A percentile compares a stretch with the other conserved stretches of the same genome.
Evolutionary conservation across 345 rosid species (phyloP).

Genomic region (Mercurialis annua): DNA sequence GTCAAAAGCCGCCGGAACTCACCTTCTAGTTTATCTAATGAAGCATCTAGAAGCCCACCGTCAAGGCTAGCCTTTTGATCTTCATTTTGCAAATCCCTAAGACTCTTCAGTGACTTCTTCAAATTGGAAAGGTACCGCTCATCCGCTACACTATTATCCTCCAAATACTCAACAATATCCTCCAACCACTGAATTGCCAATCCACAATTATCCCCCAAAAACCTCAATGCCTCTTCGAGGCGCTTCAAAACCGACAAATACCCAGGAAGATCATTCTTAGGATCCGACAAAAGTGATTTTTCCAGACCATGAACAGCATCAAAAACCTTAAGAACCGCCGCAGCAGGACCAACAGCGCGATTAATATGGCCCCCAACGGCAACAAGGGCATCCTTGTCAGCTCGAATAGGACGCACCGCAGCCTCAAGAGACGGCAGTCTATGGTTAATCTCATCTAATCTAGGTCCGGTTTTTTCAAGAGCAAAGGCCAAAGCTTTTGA

Average conservation of each 20-base stretch:
- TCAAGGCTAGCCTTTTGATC: constrained; percentile 47
- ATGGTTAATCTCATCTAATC: constrained; percentile 71
- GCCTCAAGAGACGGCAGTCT: constrained; percentile 76
- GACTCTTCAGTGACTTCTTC: constrained; percentile 62
- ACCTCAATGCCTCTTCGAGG: constrained; percentile 87
- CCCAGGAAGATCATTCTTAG: constrained; percentile 70
- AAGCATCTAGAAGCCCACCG: constrained; percentile 84
- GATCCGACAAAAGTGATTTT: constrained; percentile 82
- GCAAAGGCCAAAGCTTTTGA: constrained; percentile 58
- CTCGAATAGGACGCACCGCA: constrained; percentile 86
- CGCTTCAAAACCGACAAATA: constrained; percentile 83
- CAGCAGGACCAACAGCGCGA: constrained; percentile 98
- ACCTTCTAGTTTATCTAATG: constrained; percentile 70
- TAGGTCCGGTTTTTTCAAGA: constrained; percentile 65
- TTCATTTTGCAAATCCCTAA: constrained; percentile 53
- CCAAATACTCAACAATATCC: constrained; percentile 94
- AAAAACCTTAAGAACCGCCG: constrained; percentile 96
- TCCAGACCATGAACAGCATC: constrained; percentile 97
- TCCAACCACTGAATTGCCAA: constrained; percentile 98
- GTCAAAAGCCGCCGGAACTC: constrained; percentile 74
- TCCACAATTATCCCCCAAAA: constrained; percentile 87
- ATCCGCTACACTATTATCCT: constrained; percentile 81
- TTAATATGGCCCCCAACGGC: constrained; percentile 92
- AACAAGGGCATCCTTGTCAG: constrained; percentile 77
- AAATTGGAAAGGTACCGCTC: constrained; percentile 58